phyloP scores from a whole-genome alignment of 352 stramenopile genomes.

The Pythium oligandrum region DNA sequence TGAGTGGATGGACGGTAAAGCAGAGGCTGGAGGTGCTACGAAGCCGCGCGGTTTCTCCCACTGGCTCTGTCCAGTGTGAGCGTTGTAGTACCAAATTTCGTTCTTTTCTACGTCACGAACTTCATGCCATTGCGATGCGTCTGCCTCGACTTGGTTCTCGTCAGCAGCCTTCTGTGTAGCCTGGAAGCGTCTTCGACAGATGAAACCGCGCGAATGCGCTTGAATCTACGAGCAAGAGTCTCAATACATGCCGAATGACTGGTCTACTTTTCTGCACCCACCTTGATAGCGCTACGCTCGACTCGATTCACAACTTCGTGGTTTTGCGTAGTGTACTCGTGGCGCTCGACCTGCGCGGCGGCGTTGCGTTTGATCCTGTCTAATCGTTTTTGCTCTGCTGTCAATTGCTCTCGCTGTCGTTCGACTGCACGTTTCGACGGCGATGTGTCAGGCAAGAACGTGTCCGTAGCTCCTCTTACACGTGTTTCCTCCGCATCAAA shows the following conservation, averaged over 20 bases:
- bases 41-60: conserved; percentile 52
- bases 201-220: conserved; percentile 48
- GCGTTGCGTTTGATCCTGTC: conserved; percentile 22
- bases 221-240: conserved; percentile 41
- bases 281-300: conserved; percentile 43
- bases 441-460: conserved; percentile 50
- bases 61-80: conserved; percentile 58
- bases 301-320: conserved; percentile 32
- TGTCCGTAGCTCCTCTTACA: conserved; percentile 47
- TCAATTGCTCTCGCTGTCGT: conserved; percentile 30
- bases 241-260: too few species aligned
- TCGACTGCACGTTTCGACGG: conserved; percentile 47
- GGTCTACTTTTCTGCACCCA: not conserved
- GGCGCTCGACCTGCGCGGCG: conserved; percentile 10
- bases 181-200: conserved; percentile 29
- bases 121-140: conserved; percentile 49
- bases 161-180: not conserved
- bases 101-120: conserved; percentile 62
- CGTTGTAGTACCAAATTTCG: conserved; percentile 84
- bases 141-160: not conserved
- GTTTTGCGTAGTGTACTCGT: conserved; percentile 15
- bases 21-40: conserved; percentile 3
- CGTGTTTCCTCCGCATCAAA: conserved; percentile 55
- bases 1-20: not conserved
- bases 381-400: conserved; percentile 35